These are phyloP conservation scores for Sclerospora graminicola DNA, from an alignment of 352 stramenopile species.

Conservation along the genomic window DNA sequence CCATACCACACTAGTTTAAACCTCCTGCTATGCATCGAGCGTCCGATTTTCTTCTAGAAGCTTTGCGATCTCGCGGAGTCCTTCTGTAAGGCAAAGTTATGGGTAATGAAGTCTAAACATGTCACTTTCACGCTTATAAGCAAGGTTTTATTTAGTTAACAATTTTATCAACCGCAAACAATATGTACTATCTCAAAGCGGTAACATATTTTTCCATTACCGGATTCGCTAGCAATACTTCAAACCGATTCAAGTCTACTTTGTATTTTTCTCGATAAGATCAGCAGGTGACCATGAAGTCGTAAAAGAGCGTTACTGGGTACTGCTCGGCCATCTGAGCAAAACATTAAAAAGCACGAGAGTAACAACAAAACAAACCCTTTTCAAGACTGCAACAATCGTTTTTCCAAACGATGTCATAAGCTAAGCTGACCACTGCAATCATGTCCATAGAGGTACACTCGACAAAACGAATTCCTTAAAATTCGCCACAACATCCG, in stretches of 20 bases:
- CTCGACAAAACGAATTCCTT: conserved; percentile 31
- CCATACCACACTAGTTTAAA: conserved; percentile 43
- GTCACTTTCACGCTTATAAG: conserved; percentile 5
- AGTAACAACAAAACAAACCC: conserved; percentile 24
- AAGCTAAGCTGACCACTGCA: conserved; percentile 68
- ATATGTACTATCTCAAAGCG: conserved; percentile 49
- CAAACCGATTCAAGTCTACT: conserved; percentile 37
- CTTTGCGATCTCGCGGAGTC: conserved; percentile 50
- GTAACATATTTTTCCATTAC: conserved; percentile 80
- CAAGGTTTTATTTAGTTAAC: too few species aligned
- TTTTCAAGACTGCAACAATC: conserved; percentile 56
- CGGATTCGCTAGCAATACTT: conserved; percentile 42
- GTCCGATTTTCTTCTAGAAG: conserved; percentile 44
- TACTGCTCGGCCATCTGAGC: conserved; percentile 64
- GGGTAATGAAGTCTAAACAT: conserved; percentile 60
- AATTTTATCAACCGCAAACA: neutral
- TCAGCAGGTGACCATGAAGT: conserved; percentile 63
- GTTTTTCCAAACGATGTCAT: conserved; percentile 52
- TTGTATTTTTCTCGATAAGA: conserved; percentile 26
- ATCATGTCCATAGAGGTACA: conserved; percentile 69
- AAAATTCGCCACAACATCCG: conserved; percentile 33
- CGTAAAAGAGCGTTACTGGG: conserved; percentile 65
- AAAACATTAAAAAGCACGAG: neutral
- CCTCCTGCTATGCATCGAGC: conserved; percentile 18
- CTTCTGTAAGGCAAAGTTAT: conserved; percentile 72